Conservation (phyloP, 164 flowering plant species). For the Taxillus chinensis region DNA sequence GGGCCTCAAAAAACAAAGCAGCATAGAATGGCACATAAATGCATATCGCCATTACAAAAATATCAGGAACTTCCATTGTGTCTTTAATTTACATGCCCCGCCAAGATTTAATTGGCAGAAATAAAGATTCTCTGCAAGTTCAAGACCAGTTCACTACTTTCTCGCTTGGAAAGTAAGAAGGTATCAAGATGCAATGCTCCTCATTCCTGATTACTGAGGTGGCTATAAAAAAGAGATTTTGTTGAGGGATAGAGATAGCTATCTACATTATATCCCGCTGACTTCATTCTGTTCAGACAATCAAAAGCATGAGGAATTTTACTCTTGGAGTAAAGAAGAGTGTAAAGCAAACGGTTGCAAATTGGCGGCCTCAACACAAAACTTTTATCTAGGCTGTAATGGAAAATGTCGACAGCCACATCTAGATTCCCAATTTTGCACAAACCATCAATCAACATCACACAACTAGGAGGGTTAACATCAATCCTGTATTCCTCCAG, state of each 20-base stretch:
- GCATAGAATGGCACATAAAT: too few relatives aligned
- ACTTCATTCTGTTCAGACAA: constrained; percentile 37
- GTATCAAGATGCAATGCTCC: not conserved
- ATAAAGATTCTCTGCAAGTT: too few relatives aligned
- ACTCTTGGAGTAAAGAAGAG: constrained; percentile 29
- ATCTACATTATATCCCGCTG: constrained; percentile 48
- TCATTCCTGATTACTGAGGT: not conserved
- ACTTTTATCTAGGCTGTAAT: constrained; percentile 45
- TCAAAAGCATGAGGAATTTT: constrained; percentile 21
- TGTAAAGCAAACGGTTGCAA: constrained; percentile 39
- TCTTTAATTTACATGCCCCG: too few relatives aligned
- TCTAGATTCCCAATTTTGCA: constrained; percentile 33
- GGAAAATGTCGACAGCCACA: constrained; percentile 47
- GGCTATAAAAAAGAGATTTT: constrained; percentile 20
- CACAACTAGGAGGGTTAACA: constrained; percentile 58
- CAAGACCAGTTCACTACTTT: too few relatives aligned
- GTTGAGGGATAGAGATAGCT: constrained; percentile 23
- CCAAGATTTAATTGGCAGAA: too few relatives aligned
- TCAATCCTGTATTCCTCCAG: constrained; percentile 34
- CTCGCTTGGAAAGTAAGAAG: too few relatives aligned
- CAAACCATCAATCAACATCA: constrained; percentile 40
- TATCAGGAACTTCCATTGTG: too few relatives aligned
- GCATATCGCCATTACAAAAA: too few relatives aligned
- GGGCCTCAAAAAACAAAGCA: too few relatives aligned
- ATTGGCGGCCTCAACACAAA: constrained; percentile 31